Conservation (phyloP, 441 rosid genomes). For the Corymbia citriodora region DNA sequence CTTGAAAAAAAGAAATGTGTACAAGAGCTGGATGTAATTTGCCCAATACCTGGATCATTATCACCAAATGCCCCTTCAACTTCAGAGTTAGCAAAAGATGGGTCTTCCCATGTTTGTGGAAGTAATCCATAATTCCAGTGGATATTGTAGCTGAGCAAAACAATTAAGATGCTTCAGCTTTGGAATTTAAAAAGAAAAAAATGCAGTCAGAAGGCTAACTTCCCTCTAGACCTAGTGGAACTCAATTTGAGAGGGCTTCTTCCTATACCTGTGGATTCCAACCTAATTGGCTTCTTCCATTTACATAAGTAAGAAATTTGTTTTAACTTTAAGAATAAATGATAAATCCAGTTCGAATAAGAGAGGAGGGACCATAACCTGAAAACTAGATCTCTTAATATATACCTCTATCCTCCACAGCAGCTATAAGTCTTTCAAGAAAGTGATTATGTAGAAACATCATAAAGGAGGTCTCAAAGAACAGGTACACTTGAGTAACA, state of each 20-base stretch:
- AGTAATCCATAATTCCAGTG: constrained; percentile 98
- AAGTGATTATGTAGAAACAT: neutral
- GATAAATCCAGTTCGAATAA: neutral
- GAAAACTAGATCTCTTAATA: neutral
- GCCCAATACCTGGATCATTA: constrained; percentile 77
- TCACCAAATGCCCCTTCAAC: constrained; percentile 93
- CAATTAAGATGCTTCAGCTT: neutral
- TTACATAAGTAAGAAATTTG: neutral
- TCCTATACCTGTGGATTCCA: neutral
- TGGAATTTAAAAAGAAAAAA: neutral
- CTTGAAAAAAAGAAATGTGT: neutral
- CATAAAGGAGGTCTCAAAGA: neutral
- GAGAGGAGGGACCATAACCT: neutral
- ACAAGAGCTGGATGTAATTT: neutral
- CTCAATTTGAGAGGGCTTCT: neutral
- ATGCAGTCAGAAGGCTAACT: neutral
- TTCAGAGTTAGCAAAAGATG: constrained; percentile 66
- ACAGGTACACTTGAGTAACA: neutral
- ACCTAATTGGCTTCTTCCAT: neutral
- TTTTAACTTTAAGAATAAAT: neutral
- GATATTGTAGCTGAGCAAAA: constrained; percentile 64
- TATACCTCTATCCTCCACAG: neutral
- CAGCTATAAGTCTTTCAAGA: neutral
- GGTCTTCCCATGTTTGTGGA: constrained; percentile 99
- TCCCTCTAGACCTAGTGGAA: neutral